phyloP scores from a whole-genome alignment of 2,329 filamentous ascomycete genomes.

The Orbilia javanica region DNA sequence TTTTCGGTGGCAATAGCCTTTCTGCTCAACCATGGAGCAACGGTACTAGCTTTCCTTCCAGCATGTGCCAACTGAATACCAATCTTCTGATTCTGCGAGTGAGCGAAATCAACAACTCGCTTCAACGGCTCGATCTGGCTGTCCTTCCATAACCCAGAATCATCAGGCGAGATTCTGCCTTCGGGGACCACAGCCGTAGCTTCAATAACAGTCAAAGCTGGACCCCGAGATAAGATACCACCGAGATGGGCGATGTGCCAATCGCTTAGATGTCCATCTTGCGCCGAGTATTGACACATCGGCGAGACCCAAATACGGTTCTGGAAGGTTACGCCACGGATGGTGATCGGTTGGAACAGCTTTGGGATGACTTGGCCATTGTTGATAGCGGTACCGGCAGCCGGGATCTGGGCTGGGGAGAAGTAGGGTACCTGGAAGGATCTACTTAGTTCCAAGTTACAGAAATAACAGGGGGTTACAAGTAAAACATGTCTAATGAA shows the following conservation, averaged over 20 bases:
- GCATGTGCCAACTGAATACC: constrained; percentile 87
- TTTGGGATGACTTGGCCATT: constrained; percentile 70
- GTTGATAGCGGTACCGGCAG: constrained; percentile 67
- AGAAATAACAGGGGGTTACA: neutral
- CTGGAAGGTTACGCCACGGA: constrained; percentile 71
- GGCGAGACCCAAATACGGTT: constrained; percentile 76
- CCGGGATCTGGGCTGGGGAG: constrained; percentile 68
- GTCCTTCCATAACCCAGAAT: constrained; percentile 85
- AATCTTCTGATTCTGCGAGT: constrained; percentile 80
- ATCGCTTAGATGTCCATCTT: constrained; percentile 79
- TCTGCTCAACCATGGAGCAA: constrained; percentile 74
- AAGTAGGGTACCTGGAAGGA: constrained; percentile 66
- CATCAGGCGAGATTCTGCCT: constrained; percentile 85
- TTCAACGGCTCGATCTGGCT: constrained; percentile 80
- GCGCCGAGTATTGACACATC: constrained; percentile 76
- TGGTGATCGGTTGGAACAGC: constrained; percentile 66
- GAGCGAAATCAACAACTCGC: constrained; percentile 80
- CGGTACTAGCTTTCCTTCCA: constrained; percentile 75
- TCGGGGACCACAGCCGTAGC: constrained; percentile 80
- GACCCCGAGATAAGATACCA: constrained; percentile 80
- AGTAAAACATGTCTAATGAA: neutral
- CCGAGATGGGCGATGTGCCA: constrained; percentile 88
- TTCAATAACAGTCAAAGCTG: constrained; percentile 80
- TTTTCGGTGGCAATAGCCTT: constrained; percentile 70
- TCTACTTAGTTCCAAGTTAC: constrained; percentile 26